Evolutionary conservation across 139 green algal species (phyloP).

Genomic region (Chlorella sp.): DNA sequence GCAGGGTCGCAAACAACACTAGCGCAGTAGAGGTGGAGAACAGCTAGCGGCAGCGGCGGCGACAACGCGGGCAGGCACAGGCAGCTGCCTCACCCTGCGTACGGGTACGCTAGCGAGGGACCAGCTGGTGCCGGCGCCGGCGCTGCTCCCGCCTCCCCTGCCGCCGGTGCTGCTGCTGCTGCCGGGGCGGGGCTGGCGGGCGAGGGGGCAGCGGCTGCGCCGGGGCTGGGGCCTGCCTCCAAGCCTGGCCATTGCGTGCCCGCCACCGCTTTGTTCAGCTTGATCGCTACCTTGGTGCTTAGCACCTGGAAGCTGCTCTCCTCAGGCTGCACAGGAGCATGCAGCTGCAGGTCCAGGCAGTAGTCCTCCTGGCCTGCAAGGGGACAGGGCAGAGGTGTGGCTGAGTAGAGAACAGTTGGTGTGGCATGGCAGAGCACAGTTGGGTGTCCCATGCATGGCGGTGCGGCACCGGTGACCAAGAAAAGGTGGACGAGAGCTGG

Average conservation of each 20-base stretch:
- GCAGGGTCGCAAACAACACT: not conserved
- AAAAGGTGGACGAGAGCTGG: not conserved
- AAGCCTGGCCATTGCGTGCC: slow-evolving; percentile 66
- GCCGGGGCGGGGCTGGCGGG: not conserved
- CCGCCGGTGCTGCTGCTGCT: not conserved
- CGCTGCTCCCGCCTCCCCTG: not conserved
- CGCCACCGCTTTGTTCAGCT: slow-evolving; percentile 69
- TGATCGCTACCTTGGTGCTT: slow-evolving; percentile 82
- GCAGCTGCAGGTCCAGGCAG: slow-evolving; percentile 68
- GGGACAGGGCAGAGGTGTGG: not conserved
- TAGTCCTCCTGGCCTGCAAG: slow-evolving; percentile 59
- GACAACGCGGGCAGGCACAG: not conserved
- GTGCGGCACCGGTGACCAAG: not conserved
- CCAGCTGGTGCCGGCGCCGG: not conserved
- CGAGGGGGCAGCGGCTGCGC: slow-evolving; percentile 13
- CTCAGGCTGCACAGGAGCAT: slow-evolving; percentile 49
- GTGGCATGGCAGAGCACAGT: too few species aligned
- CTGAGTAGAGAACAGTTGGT: too few species aligned
- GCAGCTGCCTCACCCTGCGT: slow-evolving; percentile 22
- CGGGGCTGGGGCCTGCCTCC: too few species aligned
- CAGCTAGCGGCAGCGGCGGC: too few species aligned
- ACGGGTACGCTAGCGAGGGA: not conserved
- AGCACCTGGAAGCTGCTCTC: slow-evolving; percentile 67
- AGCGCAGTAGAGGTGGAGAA: too few species aligned
- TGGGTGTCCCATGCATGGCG: not conserved